A percentile compares a stretch with the other conserved stretches of the same genome.
phyloP scores from a whole-genome alignment of 768 basidiomycete species.

The Saitozyma sp. region DNA sequence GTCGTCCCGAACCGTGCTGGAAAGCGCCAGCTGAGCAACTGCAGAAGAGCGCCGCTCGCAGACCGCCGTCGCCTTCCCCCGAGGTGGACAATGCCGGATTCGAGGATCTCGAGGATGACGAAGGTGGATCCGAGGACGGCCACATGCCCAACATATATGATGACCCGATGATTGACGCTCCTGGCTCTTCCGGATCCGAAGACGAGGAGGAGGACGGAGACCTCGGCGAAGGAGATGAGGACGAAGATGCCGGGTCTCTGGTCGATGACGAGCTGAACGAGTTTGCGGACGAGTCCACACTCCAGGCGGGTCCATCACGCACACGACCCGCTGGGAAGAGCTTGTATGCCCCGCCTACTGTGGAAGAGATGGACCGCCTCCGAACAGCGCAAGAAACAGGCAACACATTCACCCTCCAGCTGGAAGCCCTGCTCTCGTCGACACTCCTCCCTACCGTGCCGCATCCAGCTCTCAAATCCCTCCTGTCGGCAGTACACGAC shows the following conservation, averaged over 20 bases:
- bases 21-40: neutral
- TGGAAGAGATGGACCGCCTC: constrained; percentile 30
- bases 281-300: constrained; percentile 6
- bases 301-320: constrained; percentile 25
- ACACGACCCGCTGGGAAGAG: constrained; percentile 29
- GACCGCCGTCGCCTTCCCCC: too few species aligned
- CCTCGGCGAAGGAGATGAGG: constrained; percentile 23
- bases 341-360: constrained; percentile 50
- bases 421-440: constrained; percentile 52
- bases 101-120: neutral
- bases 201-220: constrained; percentile 20
- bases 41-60: neutral
- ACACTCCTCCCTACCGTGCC: constrained; percentile 37
- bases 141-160: constrained; percentile 4
- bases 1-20: constrained; percentile 4
- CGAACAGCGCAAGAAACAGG: constrained; percentile 54
- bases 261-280: constrained; percentile 22
- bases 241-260: neutral
- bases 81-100: neutral
- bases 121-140: neutral
- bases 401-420: constrained; percentile 81
- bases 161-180: constrained; percentile 27
- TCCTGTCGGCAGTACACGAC: constrained; percentile 75
- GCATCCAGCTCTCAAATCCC: constrained; percentile 55
- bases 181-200: constrained; percentile 12